Evolutionary conservation across 805 yeast species (phyloP), one percentile per base, ranked within the genome.

Genomic region (Suhomyces pyralidae): DNA sequence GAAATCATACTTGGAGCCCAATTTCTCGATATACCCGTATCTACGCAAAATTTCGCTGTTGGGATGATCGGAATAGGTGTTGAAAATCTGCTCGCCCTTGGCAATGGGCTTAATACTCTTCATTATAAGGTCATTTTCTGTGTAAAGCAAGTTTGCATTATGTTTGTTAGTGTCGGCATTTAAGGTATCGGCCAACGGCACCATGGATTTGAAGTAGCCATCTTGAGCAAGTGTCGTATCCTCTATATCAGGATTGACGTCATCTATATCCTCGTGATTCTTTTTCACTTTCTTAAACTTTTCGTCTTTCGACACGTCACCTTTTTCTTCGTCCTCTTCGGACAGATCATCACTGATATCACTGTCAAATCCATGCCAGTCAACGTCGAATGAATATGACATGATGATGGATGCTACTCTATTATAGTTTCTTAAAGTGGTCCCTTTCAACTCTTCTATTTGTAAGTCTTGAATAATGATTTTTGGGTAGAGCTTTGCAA

Each of bases 351-450:
- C 9, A 12, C 20, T 36, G 3, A 64, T 68, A 2, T 56, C 61
- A 5, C 50, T 57, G 4, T 55, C 58, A 1, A 61, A 57, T 34
- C 64, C 67, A 17, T 68, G 61, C 51, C 67, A 61, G 56, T 81
- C 87, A 12, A 90, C 88, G 65, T 94, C 99, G 69, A 94, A 93
- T 0, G 96, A 88, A 62, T 93, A 93, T 0, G 97, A 81, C 90
- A 91, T 82, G 46, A 94, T 88, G 14, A 88, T 70, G 40, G 90
- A 83, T 0, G 96, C 97, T 54, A 88, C 82, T 36, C 78, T 71
- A 58, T 85, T 85, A 65, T 88, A 94, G 9, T 80, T 81, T 2
- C 81, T 84, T 44, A 82, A 63, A 1, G 86, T 66, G 52, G 65
- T 60, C 5, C 53, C 59, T 6, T 45, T 12, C 56, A 76, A 51